Base-by-base conservation (phyloP, 2,329 filamentous ascomycete genomes). In the Phaeosphaeria sp. region DNA sequence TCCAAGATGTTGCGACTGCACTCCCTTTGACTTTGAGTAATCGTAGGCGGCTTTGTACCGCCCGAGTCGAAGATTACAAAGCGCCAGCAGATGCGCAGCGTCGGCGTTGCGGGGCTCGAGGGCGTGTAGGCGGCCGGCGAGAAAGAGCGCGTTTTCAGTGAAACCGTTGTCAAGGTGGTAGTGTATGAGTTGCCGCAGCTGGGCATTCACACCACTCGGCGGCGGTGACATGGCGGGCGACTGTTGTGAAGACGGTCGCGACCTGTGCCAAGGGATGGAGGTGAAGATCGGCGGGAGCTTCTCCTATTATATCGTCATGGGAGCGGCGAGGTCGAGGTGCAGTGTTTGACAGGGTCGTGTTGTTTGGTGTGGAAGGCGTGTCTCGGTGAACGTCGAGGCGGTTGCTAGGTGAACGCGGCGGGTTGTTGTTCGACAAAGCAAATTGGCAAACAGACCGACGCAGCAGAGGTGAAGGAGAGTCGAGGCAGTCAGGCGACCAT, bases 141-240 rank as follows among this genome's bases (percentile, higher is more conserved):
- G 92, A 80, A 99, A 99, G 43, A 97, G 88, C 55, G 95, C 95
- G 74, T 96, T 98, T 55, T 93, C 89, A 73, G 91, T 85, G 39
- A 93, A 87, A 72, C 93, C 89, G 75, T 97, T 96, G 82, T 99
- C 95, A 76, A 99, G 88, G 74, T 89, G 84, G 75, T 90, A 89
- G 79, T 87, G 88, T 61, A 90, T 85, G 49, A 89, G 81, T 68
- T 89, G 86, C 70, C 87, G 82, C 69, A 90, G 81, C 75, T 90
- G 87, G 65, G 80, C 79, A 54, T 84, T 82, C 59, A 87, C 82
- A 71, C 86, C 81, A 48, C 83, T 77, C 45, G 81, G 83, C 45
- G 85, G 83, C 56, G 85, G 83, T 55, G 86, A 82, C 86, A 88
- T 89, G 71, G 65, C 55, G 59, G 57, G 66, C 60, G 61, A 65